phyloP scores from a whole-genome alignment of 495 filamentous ascomycete genomes.

The Podospora conica region DNA sequence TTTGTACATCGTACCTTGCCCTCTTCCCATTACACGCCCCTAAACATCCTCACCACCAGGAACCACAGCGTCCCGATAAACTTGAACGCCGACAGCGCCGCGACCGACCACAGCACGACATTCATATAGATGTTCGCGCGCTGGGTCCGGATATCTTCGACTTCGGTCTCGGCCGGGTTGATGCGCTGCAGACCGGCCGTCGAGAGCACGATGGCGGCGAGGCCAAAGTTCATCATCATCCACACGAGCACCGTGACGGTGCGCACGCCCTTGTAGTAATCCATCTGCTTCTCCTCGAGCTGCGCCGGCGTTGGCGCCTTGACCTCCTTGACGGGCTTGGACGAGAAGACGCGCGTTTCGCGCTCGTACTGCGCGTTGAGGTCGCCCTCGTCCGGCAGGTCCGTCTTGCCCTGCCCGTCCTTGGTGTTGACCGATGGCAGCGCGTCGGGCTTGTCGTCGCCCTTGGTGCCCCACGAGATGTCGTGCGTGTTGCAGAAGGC shows the following conservation, averaged over 20 bases:
- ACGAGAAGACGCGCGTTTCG: slow-evolving; percentile 67
- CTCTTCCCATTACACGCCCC: slow-evolving; percentile 45
- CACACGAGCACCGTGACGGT: slow-evolving; percentile 86
- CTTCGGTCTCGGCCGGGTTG: slow-evolving; percentile 35
- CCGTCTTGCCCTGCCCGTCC: slow-evolving; percentile 90
- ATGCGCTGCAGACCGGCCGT: slow-evolving; percentile 73
- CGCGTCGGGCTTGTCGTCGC: slow-evolving; percentile 92
- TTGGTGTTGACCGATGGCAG: slow-evolving; percentile 76
- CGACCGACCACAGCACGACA: slow-evolving; percentile 89
- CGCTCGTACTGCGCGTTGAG: slow-evolving; percentile 91
- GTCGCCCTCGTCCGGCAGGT: slow-evolving; percentile 73
- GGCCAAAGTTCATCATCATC: slow-evolving; percentile 94
- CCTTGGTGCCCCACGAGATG: slow-evolving; percentile 99
- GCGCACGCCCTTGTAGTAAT: slow-evolving; percentile 96
- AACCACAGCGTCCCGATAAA: slow-evolving; percentile 94
- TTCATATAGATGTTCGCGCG: slow-evolving; percentile 75
- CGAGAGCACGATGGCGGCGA: slow-evolving; percentile 80
- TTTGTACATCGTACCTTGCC: neutral
- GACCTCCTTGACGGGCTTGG: slow-evolving; percentile 62
- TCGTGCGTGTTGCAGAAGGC: slow-evolving; percentile 99
- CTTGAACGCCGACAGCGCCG: slow-evolving; percentile 77
- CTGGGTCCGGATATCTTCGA: slow-evolving; percentile 35
- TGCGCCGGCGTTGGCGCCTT: slow-evolving; percentile 52
- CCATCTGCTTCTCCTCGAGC: slow-evolving; percentile 76
- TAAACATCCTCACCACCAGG: slow-evolving; percentile 84